These are phyloP conservation scores for Fusarium tanahbumbuense DNA, from an alignment of 2,329 filamentous ascomycete species.

Conservation along the genomic window DNA sequence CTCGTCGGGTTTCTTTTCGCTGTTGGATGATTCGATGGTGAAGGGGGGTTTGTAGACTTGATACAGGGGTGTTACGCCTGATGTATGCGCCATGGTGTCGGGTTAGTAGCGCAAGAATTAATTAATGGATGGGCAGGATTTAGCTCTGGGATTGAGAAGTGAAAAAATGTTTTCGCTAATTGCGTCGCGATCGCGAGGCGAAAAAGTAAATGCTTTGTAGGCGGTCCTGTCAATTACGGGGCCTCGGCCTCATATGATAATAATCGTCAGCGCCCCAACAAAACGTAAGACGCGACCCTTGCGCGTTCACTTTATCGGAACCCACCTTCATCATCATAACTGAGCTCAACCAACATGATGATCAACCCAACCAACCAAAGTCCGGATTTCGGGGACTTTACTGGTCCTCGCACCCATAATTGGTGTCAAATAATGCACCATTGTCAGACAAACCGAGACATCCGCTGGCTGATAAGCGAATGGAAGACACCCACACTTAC, in stretches of 20 bases:
- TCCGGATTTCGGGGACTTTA: neutral
- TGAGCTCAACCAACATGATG: too few relatives aligned
- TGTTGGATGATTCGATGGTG: constrained; percentile 76
- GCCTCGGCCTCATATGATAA: neutral
- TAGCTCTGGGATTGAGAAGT: too few relatives aligned
- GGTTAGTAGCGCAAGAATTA: too few relatives aligned
- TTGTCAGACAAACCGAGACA: neutral
- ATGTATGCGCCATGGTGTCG: constrained; percentile 2
- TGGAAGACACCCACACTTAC: too few relatives aligned
- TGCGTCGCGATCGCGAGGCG: neutral
- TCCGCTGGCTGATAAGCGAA: neutral
- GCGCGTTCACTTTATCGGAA: neutral
- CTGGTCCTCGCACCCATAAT: neutral
- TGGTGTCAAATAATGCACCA: neutral
- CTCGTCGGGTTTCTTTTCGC: constrained; percentile 77
- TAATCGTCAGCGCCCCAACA: neutral
- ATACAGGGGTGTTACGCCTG: constrained; percentile 61
- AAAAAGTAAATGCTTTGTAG: neutral
- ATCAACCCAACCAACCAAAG: neutral
- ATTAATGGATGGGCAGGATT: too few relatives aligned
- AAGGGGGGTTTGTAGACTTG: constrained; percentile 77
- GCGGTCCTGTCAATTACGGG: neutral
- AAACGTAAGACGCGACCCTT: neutral
- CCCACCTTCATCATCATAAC: neutral
- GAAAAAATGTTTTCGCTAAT: neutral